A percentile compares a stretch with the other conserved stretches of the same genome.
Conservation (phyloP, 129 eudicot species). For the Flaveria robusta region DNA sequence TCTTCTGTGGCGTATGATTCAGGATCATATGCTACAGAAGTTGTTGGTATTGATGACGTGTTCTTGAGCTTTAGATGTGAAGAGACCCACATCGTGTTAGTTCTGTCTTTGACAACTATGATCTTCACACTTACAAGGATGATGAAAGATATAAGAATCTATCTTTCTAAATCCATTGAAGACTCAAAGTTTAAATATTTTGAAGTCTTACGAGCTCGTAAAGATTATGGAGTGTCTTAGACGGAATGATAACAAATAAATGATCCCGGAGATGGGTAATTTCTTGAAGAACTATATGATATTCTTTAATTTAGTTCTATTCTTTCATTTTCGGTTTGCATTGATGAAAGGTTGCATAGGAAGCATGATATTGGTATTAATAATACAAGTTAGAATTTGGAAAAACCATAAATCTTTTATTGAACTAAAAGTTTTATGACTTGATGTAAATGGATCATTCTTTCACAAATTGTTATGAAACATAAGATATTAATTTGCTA, state of each 20-base stretch:
- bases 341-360: neutral
- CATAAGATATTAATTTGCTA: neutral
- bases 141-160: neutral
- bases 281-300: neutral
- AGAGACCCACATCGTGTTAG: neutral
- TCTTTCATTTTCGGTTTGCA: neutral
- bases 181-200: neutral
- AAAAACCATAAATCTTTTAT: neutral
- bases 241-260: neutral
- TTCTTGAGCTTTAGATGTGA: slow-evolving; percentile 15
- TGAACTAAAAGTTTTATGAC: neutral
- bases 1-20: neutral
- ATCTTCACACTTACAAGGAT: neutral
- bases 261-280: neutral
- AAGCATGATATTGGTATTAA: neutral
- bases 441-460: neutral
- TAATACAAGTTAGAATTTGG: neutral
- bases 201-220: neutral
- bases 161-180: slow-evolving; percentile 9
- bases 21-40: neutral
- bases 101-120: neutral
- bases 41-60: neutral
- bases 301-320: neutral
- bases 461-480: neutral
- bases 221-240: neutral